Base-by-base conservation (phyloP, 225 moss, liverwort and hornwort genomes). In the Polytrichum formosum region DNA sequence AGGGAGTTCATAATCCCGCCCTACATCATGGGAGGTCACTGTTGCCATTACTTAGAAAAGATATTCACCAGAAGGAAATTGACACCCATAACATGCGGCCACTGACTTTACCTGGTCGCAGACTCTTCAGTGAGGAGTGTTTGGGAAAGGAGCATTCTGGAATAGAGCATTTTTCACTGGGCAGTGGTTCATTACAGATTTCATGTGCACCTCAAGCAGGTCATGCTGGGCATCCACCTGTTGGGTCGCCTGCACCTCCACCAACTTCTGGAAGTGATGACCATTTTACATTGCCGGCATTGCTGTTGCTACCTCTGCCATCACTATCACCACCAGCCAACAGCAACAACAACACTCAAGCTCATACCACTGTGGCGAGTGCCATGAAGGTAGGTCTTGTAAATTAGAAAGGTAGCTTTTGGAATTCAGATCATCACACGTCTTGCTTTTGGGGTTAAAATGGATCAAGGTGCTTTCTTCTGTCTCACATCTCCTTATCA, bases 281-380 rank as follows among this genome's bases (percentile, higher is more conserved):
- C 70, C 22, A 30, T 67, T 35, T 6, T 63, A 58, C 59, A 56
- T 29, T 9, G 59, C 69, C 56, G 29, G 65, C 37, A 1, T 37
- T 37, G 37, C 37, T 2, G 9, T 37, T 37, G 37, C 13, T 10
- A 37, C 37, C 37, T 37, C 37, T 37, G 37, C 2, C 37, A 37
- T 37, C 37, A 18, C 54, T 77, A 63, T 65, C 64, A 23, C 26
- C 78, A 27, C 72, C 78, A 46, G 54, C 21, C n/a, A 26, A 64
- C 16, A 64, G 62, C 35, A 80, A 69, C 73, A 70, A 56, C 73
- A 70, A 56, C 73, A 78, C 77, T 58, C 63, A 73, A 75, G 80
- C 86, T 69, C 86, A 86, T 83, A 83, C 83, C 73, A 83, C 83
- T 71, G 76, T 76, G 87, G 87, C 81, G 83, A 87, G 83, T 87